Evolutionary conservation across 2,329 filamentous ascomycete species (phyloP).

Genomic region (Fusarium hainanense): DNA sequence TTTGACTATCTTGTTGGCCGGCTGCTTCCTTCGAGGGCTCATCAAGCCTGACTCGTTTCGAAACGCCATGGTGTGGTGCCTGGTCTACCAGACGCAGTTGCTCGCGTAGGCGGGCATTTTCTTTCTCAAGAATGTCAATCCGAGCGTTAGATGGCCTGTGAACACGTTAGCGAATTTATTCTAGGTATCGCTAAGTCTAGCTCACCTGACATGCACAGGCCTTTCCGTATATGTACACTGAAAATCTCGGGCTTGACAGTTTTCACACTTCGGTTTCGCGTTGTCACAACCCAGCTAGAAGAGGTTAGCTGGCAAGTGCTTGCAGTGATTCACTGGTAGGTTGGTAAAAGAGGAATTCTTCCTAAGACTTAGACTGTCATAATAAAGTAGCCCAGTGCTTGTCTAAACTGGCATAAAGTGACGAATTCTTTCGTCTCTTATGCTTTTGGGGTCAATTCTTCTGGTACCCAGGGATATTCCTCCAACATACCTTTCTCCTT

Average conservation of each 20-base stretch:
- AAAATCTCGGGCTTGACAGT: constrained; percentile 13
- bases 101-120: constrained; percentile 51
- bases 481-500: constrained; percentile 31
- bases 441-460: too few species aligned
- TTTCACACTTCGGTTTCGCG: constrained; percentile 30
- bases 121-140: constrained; percentile 49
- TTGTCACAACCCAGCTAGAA: constrained; percentile 38
- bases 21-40: neutral
- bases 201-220: constrained; percentile 16
- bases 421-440: too few species aligned
- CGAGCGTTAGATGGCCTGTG: constrained; percentile 45
- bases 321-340: fast-evolving
- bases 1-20: neutral
- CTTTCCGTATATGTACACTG: constrained; percentile 34
- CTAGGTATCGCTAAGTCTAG: fast-evolving
- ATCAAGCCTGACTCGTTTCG: neutral
- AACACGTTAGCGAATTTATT: neutral
- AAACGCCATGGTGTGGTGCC: too few species aligned
- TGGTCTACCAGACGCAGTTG: constrained; percentile 36
- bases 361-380: too few species aligned
- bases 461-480: too few species aligned
- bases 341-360: too few species aligned
- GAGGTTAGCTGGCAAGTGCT: fast-evolving
- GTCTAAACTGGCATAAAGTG: too few species aligned
- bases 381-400: too few species aligned